Evolutionary conservation across 352 stramenopile genomes (phyloP).

Genomic region (Thraustotheca clavata): DNA sequence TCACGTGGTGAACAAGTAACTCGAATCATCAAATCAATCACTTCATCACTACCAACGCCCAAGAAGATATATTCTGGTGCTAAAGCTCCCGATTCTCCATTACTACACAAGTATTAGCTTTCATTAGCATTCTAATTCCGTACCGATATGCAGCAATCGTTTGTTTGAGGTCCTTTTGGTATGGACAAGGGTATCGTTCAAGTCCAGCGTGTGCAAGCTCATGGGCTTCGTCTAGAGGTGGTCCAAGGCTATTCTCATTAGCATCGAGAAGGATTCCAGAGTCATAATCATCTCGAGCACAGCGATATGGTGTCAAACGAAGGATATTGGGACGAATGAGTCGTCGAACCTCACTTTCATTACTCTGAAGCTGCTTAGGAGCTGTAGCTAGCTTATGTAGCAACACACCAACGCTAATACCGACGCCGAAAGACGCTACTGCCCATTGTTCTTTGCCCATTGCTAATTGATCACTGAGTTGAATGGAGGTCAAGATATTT

Average conservation of each 20-base stretch:
- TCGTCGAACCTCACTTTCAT: slow-evolving; percentile 31
- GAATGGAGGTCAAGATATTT: too few species aligned
- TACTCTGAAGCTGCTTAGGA: not conserved
- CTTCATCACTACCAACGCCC: slow-evolving; percentile 97
- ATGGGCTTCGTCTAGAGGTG: slow-evolving; percentile 69
- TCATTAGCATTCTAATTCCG: too few species aligned
- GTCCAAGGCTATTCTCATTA: slow-evolving; percentile 97
- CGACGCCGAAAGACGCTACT: slow-evolving; percentile 15
- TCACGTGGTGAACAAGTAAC: slow-evolving; percentile 92
- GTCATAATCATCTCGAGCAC: slow-evolving; percentile 94
- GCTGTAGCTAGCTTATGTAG: slow-evolving; percentile 14
- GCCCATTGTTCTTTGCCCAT: not conserved
- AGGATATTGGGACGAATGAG: slow-evolving; percentile 97
- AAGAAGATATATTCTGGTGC: slow-evolving; percentile 93
- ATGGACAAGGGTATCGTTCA: slow-evolving; percentile 94
- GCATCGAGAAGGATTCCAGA: slow-evolving; percentile 94
- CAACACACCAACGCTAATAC: slow-evolving; percentile 2
- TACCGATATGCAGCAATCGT: slow-evolving; percentile 76
- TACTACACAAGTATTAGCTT: slow-evolving; percentile 18
- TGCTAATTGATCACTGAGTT: too few species aligned
- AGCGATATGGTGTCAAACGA: slow-evolving; percentile 93
- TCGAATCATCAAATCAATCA: slow-evolving; percentile 97
- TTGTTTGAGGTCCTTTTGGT: slow-evolving; percentile 91
- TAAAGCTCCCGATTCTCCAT: slow-evolving; percentile 41
- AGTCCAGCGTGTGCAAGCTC: slow-evolving; percentile 64